Evolutionary conservation across 2,329 filamentous ascomycete genomes (phyloP), one percentile per base, ranked within the genome.

Genomic region (Thelonectria blattea): DNA sequence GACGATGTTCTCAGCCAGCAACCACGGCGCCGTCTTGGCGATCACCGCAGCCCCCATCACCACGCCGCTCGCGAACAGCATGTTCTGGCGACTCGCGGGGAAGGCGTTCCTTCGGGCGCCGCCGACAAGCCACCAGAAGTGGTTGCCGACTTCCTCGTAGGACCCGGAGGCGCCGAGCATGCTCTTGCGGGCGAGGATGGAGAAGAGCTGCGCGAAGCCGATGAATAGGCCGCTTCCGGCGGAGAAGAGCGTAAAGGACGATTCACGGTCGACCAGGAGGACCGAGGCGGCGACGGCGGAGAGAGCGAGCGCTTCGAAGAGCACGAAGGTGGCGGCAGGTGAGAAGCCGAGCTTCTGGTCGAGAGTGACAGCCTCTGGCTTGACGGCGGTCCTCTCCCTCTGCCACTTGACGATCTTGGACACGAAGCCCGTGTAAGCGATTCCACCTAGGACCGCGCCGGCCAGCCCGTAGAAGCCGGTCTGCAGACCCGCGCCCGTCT

Each of bases 151-250:
- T 66, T 90, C 86, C 67, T 89, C 85, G 65, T 86, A 90, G 0
- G 83, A 83, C 1, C 79, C 79, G 3, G 87, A 90, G 2, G 87
- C 83, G 6, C 88, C 88, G 3, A 91, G 72, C 60, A 88, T 79
- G 42, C 79, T 76, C 20, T 78, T 78, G 22, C 86, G 82, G 34
- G 82, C 68, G 11, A 85, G 60, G 0, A 89, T 72, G 0, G 85
- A 88, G 4, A 83, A 71, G 8, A 85, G 74, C 72, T 91, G 88
- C 0, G 85, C 81, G 1, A 78, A 68, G 2, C 85, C 86, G 58
- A 91, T 84, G 57, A 85, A 71, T 22, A 88, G 67, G 2, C 88
- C 88, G 22, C 87, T 86, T 0, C 84, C 72, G 0, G 84, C 82
- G 1, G 79, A 75, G 6, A 83, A 72, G 43, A 81, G 69, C 0